A percentile compares a stretch with the other conserved stretches of the same genome.
Evolutionary conservation across 1,284 basidiomycete species (phyloP).

Genomic region (Athelia sp.): DNA sequence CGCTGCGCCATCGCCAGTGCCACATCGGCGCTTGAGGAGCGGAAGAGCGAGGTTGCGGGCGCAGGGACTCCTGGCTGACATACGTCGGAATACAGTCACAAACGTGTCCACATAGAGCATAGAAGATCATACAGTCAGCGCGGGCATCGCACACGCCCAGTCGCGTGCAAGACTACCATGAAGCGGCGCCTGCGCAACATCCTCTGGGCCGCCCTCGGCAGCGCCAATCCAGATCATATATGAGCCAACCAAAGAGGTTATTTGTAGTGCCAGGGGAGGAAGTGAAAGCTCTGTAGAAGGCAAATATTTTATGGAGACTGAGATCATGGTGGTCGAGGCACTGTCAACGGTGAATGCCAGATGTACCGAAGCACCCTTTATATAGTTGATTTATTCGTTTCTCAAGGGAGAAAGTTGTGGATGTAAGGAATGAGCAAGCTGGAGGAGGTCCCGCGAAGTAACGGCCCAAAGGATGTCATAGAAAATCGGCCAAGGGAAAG

Average conservation of each 20-base stretch:
- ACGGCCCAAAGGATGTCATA: too few relatives aligned
- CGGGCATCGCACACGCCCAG: slow-evolving; percentile 84
- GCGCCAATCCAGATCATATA: slow-evolving; percentile 82
- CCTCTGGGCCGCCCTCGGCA: slow-evolving; percentile 39
- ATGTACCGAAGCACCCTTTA: too few relatives aligned
- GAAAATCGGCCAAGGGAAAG: too few relatives aligned
- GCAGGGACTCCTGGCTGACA: slow-evolving; percentile 34
- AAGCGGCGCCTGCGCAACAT: slow-evolving; percentile 41
- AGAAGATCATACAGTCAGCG: slow-evolving; percentile 11
- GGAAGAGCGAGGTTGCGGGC: slow-evolving; percentile 63
- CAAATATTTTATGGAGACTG: slow-evolving; percentile 40
- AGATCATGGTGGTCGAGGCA: slow-evolving; percentile 19
- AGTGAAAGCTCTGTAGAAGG: slow-evolving; percentile 38
- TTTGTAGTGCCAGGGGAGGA: slow-evolving; percentile 64
- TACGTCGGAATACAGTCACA: slow-evolving; percentile 3
- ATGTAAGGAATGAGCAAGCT: too few relatives aligned
- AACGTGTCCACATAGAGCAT: slow-evolving; percentile 13
- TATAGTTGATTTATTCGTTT: too few relatives aligned
- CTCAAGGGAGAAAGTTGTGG: too few relatives aligned
- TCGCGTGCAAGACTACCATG: slow-evolving; percentile 63
- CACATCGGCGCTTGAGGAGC: slow-evolving; percentile 57
- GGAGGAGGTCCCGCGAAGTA: too few relatives aligned
- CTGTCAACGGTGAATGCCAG: too few relatives aligned
- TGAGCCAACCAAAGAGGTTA: slow-evolving; percentile 65
- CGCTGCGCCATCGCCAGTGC: slow-evolving; percentile 73